These are phyloP conservation scores for Phytomonas sp. DNA, from an alignment of 208 protist species.

Conservation along the genomic window DNA sequence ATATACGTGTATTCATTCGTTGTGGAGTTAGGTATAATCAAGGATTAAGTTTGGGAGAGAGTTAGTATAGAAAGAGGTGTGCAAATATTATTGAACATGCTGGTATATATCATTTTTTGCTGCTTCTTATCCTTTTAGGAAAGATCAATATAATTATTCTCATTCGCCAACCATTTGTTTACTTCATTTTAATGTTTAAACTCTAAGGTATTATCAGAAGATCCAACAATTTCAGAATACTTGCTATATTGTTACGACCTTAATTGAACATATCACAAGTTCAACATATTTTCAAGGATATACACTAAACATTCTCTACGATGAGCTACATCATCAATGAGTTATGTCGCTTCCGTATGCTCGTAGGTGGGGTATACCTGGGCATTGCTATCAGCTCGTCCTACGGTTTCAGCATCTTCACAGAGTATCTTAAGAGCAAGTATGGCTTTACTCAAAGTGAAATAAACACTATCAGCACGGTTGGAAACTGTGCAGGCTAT, in stretches of 20 bases:
- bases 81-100: neutral
- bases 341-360: slow-evolving; percentile 61
- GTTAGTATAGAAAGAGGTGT: neutral
- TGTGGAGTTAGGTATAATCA: neutral
- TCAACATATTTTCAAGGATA: neutral
- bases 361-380: slow-evolving; percentile 53
- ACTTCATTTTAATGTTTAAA: slow-evolving; percentile 4
- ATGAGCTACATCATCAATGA: slow-evolving; percentile 58
- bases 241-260: neutral
- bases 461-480: slow-evolving; percentile 80
- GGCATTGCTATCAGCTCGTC: slow-evolving; percentile 60
- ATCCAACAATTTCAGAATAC: neutral
- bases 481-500: slow-evolving; percentile 58
- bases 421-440: slow-evolving; percentile 33
- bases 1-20: neutral
- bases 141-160: neutral
- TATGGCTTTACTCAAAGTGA: slow-evolving; percentile 56
- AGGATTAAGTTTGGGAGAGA: neutral
- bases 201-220: neutral
- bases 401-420: slow-evolving; percentile 74
- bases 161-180: neutral
- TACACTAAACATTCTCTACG: neutral
- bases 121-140: slow-evolving; percentile 13
- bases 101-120: neutral
- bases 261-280: neutral